Base-by-base conservation (phyloP, 129 eudicot genomes). In the Chrysanthemum lavandulifolium region DNA sequence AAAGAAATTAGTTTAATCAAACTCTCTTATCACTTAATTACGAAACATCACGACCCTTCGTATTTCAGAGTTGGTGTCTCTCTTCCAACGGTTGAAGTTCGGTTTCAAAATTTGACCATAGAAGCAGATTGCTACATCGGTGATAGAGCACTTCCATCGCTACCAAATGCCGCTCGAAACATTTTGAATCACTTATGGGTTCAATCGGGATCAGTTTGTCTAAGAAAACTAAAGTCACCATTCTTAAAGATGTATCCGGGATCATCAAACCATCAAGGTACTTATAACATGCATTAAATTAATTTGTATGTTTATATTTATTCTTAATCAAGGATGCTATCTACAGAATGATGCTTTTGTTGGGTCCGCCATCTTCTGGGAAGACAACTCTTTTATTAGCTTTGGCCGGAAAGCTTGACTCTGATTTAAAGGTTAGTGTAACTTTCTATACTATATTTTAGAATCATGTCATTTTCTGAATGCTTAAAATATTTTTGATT, bases 301-400 rank as follows among this genome's bases (percentile, higher is more conserved):
- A 8, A 53, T 4, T 27, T 1, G 1, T 25, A 25, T n/a, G 1
- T 52, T 0, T 53, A 53, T 53, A 2, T 12, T 40, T 40, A 40
- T 40, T 40, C 47, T 40, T 40, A 40, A 40, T 40, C 47, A 40
- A 40, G 47, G 47, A 40, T 40, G 47, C 10, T 40, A 40, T 40
- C 27, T 83, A 68, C 76, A 86, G 90, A 75, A 86, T 86, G 90
- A 58, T 82, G 69, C 84, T 86, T 33, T 49, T 86, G 47, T 74
- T 86, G 70, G 91, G 91, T 21, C 91, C 91, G 27, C 91, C 91
- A 19, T 83, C 91, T 36, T 86, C 91, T 4, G 91, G 91, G 66
- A 86, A 86, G 79, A 86, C 91, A 56, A 86, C 85, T 13, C 83
- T 86, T 47, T 75, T 86, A 76, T 51, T 81, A 61, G 83, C 88